Evolutionary conservation across 306 rosid genomes (phyloP), one percentile per base, ranked within the genome.

Genomic region (Vicia faba): DNA sequence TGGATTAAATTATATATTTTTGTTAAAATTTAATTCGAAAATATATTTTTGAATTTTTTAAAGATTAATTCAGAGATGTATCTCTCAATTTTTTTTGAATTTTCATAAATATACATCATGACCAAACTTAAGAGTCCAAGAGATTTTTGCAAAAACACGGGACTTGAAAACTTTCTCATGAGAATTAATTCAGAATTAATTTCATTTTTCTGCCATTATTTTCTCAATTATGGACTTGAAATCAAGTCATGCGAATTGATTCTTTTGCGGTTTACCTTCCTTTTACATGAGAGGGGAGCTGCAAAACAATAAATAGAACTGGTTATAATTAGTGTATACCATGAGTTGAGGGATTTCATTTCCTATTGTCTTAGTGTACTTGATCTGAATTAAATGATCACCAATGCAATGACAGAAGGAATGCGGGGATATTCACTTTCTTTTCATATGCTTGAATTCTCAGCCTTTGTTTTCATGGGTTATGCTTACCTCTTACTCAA

Each of bases 401-500:
- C 9, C 50, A 45, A 45, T 14, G 50, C 50, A 45, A 3, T n/a
- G 8, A 45, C 1, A 1, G 19, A 45, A n/a, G 7, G 10, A 45
- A 45, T 43, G 50, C 9, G 6, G 18, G 7, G 14, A 5, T n/a
- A n/a, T 10, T 19, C n/a, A 4, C 2, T 45, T 45, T n/a, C 1
- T 5, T 14, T 43, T 25, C 35, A 25, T 54, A 43, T 46, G 64
- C 68, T 55, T 53, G 19, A 38, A 39, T 53, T 71, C 44, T 74
- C 68, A 67, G 41, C 64, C 41, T 64, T 67, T 66, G 40, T 50
- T 8, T 28, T 19, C 16, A 15, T 18, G 40, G 29, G 60, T 45
- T 44, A 53, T 7, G 68, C 71, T 53, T 67, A 25, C 28, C 55
- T 43, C n/a, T 41, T 45, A 57, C 15, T 38, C 66, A 58, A 74